These are phyloP conservation scores for Blastocystis hominis DNA, from an alignment of 352 stramenopile genomes.

Conservation along the genomic window DNA sequence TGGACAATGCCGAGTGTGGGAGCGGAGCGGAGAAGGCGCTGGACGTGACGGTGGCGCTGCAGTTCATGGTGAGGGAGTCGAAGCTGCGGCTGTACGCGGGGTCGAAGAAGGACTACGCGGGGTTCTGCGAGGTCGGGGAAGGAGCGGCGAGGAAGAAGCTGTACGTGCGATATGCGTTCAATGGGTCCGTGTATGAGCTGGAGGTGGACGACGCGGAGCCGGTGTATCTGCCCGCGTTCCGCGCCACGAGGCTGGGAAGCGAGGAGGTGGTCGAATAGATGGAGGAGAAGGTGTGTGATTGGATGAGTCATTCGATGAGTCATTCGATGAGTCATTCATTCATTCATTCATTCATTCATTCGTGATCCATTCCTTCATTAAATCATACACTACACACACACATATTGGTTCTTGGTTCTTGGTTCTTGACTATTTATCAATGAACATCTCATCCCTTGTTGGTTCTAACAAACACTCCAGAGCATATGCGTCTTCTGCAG, in stretches of 20 bases:
- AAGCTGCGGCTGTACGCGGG: constrained; percentile 6
- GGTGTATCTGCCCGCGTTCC: constrained; percentile 20
- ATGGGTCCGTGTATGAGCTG: background rate
- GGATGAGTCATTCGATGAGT: no score
- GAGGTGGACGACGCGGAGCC: constrained; percentile 16
- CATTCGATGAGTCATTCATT: no score
- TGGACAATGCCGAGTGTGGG: background rate
- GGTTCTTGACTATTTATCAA: no score
- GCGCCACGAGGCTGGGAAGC: background rate
- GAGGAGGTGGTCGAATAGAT: background rate
- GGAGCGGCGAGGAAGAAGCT: background rate
- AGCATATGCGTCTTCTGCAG: constrained; percentile 47
- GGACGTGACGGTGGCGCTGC: constrained; percentile 16
- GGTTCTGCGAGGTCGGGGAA: background rate
- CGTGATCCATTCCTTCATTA: background rate
- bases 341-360: background rate
- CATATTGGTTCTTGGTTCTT: background rate
- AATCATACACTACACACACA: background rate
- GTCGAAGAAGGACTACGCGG: constrained; percentile 32
- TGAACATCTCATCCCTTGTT: background rate
- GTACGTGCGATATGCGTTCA: constrained; percentile 1
- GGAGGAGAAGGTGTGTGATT: no score
- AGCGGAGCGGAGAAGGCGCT: background rate
- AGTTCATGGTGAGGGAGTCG: constrained; percentile 46
- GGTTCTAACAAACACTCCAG: background rate